These are phyloP conservation scores for Drechslerella coelobrocha DNA, from an alignment of 2,329 filamentous ascomycete species.

Conservation along the genomic window DNA sequence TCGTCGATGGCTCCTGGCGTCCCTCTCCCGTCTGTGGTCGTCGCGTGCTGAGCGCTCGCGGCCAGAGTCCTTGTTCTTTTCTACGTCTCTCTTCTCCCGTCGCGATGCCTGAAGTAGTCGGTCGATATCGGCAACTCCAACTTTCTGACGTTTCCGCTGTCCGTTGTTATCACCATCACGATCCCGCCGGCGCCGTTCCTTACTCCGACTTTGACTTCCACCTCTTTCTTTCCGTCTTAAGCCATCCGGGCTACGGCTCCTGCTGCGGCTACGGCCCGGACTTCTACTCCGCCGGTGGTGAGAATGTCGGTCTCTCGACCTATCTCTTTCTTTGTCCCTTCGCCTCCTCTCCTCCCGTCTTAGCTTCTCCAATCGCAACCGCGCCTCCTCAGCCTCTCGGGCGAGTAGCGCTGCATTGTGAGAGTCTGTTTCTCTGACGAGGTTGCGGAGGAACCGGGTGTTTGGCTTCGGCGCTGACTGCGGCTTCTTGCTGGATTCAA, in stretches of 20 bases:
- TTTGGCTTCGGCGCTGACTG: slow-evolving; percentile 77
- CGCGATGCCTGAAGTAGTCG: slow-evolving; percentile 37
- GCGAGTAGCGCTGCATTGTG: slow-evolving; percentile 88
- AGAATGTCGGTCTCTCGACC: slow-evolving; percentile 58
- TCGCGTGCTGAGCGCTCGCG: slow-evolving; percentile 8
- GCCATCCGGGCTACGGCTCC: slow-evolving; percentile 32
- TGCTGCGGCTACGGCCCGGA: slow-evolving; percentile 28
- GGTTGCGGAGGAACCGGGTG: slow-evolving; percentile 83
- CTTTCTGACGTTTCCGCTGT: slow-evolving; percentile 34
- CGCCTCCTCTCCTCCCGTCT: slow-evolving; percentile 61
- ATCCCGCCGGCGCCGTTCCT: slow-evolving; percentile 13
- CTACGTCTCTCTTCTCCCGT: slow-evolving; percentile 32
- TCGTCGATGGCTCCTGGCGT: slow-evolving; percentile 5
- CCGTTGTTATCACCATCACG: slow-evolving; percentile 16
- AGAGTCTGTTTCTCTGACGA: slow-evolving; percentile 83
- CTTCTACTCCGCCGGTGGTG: slow-evolving; percentile 33
- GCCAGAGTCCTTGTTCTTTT: slow-evolving; percentile 14
- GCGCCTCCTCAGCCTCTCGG: slow-evolving; percentile 81
- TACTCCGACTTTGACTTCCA: slow-evolving; percentile 23
- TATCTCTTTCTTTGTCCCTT: slow-evolving; percentile 37
- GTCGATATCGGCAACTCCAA: slow-evolving; percentile 42
- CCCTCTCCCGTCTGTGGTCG: slow-evolving; percentile 16
- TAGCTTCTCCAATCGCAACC: slow-evolving; percentile 71
- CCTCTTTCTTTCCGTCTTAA: slow-evolving; percentile 34
- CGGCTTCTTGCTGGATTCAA: slow-evolving; percentile 60